Evolutionary conservation across 2,329 filamentous ascomycete genomes (phyloP).

Genomic region (Chalara sp.): DNA sequence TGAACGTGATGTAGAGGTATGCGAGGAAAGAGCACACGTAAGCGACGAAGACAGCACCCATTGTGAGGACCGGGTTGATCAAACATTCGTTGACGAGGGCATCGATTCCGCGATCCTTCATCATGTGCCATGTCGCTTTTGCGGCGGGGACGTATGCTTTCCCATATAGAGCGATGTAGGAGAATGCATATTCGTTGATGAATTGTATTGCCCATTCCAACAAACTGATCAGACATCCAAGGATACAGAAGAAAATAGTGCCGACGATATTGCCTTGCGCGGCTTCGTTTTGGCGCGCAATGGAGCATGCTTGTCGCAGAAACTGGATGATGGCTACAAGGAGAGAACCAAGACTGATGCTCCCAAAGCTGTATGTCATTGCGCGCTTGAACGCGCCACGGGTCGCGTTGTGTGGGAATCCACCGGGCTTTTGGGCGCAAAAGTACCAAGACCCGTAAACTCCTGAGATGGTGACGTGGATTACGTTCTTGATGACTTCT

Average conservation of each 20-base stretch:
- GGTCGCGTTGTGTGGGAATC: slow-evolving; percentile 71
- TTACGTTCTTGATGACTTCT: slow-evolving; percentile 89
- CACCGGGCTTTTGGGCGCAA: slow-evolving; percentile 49
- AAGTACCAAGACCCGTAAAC: slow-evolving; percentile 96
- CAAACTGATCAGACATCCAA: slow-evolving; percentile 70
- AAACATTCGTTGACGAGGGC: slow-evolving; percentile 64
- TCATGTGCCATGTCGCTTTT: slow-evolving; percentile 63
- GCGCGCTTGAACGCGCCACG: slow-evolving; percentile 76
- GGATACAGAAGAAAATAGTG: slow-evolving; percentile 61
- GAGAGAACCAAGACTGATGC: slow-evolving; percentile 79
- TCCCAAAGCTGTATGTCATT: slow-evolving; percentile 87
- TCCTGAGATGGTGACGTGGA: slow-evolving; percentile 80
- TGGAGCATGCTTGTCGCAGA: slow-evolving; percentile 71
- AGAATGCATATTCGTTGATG: slow-evolving; percentile 88
- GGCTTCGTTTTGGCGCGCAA: slow-evolving; percentile 62
- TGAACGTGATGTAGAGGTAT: slow-evolving; percentile 82
- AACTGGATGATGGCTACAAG: slow-evolving; percentile 83
- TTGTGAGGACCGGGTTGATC: slow-evolving; percentile 51
- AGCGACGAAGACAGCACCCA: slow-evolving; percentile 76
- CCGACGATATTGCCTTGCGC: slow-evolving; percentile 63
- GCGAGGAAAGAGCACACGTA: slow-evolving; percentile 76
- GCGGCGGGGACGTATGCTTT: slow-evolving; percentile 81
- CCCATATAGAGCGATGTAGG: slow-evolving; percentile 87
- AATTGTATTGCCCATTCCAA: slow-evolving; percentile 84
- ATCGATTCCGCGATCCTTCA: slow-evolving; percentile 86